Percentiles rank a stretch among this genome's conserved stretches.
These are phyloP conservation scores for Lepidium didymum DNA, from an alignment of 345 rosid genomes.

Conservation along the genomic window DNA sequence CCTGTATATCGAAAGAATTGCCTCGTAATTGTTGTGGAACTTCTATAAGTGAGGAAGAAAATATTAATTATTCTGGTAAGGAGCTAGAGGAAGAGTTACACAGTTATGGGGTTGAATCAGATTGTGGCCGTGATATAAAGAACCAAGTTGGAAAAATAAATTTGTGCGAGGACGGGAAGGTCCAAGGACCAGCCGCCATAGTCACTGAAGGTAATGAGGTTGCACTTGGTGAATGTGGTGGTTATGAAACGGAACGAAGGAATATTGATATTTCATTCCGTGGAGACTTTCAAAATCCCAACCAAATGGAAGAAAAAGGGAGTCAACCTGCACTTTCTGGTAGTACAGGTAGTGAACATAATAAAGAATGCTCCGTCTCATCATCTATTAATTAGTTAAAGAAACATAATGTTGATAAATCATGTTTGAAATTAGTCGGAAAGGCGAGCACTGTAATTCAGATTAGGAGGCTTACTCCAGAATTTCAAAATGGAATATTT, in stretches of 20 bases:
- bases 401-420: slow-evolving; percentile 18
- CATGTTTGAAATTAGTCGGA: slow-evolving; percentile 28
- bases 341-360: slow-evolving; percentile 22
- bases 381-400: slow-evolving; percentile 11
- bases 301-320: slow-evolving; percentile 26
- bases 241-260: slow-evolving; percentile 20
- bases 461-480: slow-evolving; percentile 6
- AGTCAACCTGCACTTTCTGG: slow-evolving; percentile 19
- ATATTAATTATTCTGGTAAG: slow-evolving; percentile 46
- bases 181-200: slow-evolving; percentile 35
- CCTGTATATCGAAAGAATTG: slow-evolving; percentile 16
- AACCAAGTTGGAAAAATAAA: slow-evolving; percentile 37
- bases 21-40: slow-evolving; percentile 28
- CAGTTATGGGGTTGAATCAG: slow-evolving; percentile 46
- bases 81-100: slow-evolving; percentile 38
- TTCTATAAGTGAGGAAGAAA: slow-evolving; percentile 49
- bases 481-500: slow-evolving; percentile 16
- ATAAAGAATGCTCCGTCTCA: slow-evolving; percentile 15
- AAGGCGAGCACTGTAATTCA: slow-evolving; percentile 23
- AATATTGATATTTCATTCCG: slow-evolving; percentile 17
- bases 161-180: slow-evolving; percentile 52
- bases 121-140: slow-evolving; percentile 32
- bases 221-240: slow-evolving; percentile 10
- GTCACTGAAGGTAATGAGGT: slow-evolving; percentile 25
- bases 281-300: slow-evolving; percentile 21